Evolutionary conservation across 306 rosid species (phyloP), one percentile per base, ranked within the genome.

Genomic region (Vicia sativa): DNA sequence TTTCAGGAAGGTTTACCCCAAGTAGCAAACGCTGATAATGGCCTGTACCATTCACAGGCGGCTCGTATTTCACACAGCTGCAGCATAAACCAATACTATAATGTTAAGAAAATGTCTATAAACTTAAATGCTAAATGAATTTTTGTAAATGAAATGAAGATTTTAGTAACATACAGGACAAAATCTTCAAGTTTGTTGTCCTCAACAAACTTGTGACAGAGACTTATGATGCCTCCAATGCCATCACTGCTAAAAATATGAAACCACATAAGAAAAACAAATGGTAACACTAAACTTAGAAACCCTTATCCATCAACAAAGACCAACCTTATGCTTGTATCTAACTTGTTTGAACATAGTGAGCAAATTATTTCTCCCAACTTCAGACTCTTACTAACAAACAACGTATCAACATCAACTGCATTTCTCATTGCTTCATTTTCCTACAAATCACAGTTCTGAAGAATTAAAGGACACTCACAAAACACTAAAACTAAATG

Each of bases 51-150:
- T 45, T 49, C 18, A 3, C 35, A 4, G 79, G 87, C 3, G 42
- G 62, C 68, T 87, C 78, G 2, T 61, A 81, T 9, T n/a, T 25
- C 2, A 62, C 78, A 75, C 82, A 74, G 19, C 90, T 87, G 59
- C 44, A 65, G 16, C 31, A 71, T 35, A 26, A 42, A 60, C 6
- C 4, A 0, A 69, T 9, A 1, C 12, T 7, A 80, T 28, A 37
- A 34, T 44, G 4, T 3, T 4, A n/a, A 3, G 10, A 18, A 29
- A 14, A 3, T 9, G 10, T 26, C n/a, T n/a, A 1, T 6, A 4
- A 67, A 35, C 12, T 11, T 2, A 7, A 54, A 11, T 3, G 39
- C 26, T 7, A 13, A 12, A 18, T 26, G 26, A 11, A 50, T 10
- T 39, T 39, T 39, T 39, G 5, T n/a, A 34, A 53, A 57, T 9